Percentiles rank a stretch among this genome's conserved stretches.
These are phyloP conservation scores for Yarrowia galli DNA, from an alignment of 1,139 yeast genomes.

Conservation along the genomic window DNA sequence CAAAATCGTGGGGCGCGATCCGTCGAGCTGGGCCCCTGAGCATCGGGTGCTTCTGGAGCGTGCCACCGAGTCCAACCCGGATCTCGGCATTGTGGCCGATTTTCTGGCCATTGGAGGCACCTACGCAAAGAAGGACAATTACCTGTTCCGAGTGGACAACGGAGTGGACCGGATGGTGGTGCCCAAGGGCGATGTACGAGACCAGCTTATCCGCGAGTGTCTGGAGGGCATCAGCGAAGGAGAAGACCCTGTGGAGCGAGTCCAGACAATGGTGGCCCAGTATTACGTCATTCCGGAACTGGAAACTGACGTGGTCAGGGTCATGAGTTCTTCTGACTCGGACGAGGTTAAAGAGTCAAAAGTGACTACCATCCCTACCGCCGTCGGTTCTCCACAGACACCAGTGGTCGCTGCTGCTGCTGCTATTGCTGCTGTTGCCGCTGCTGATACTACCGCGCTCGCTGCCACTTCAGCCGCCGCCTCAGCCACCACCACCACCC, in stretches of 20 bases:
- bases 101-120: constrained; percentile 32
- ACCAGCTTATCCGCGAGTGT: constrained; percentile 23
- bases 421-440: too few species aligned
- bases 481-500: background rate
- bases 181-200: constrained; percentile 23
- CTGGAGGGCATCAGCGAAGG: constrained; percentile 27
- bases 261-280: constrained; percentile 27
- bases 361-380: background rate
- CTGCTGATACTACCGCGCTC: background rate
- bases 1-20: constrained; percentile 23
- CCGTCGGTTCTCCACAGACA: background rate
- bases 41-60: constrained; percentile 12
- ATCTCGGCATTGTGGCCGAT: constrained; percentile 27
- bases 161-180: constrained; percentile 35
- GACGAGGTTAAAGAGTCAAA: background rate
- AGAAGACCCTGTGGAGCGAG: constrained; percentile 31
- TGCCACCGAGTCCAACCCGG: constrained; percentile 27
- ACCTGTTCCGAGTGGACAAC: constrained; percentile 26
- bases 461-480: background rate
- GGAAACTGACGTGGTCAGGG: constrained; percentile 23
- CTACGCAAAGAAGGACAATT: constrained; percentile 32
- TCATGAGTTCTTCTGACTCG: background rate
- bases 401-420: background rate
- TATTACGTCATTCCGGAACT: constrained; percentile 27
- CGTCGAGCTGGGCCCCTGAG: constrained; percentile 8